Evolutionary conservation across 495 filamentous ascomycete species (phyloP), one percentile per base, ranked within the genome.

Genomic region (Hamigera avellanea): DNA sequence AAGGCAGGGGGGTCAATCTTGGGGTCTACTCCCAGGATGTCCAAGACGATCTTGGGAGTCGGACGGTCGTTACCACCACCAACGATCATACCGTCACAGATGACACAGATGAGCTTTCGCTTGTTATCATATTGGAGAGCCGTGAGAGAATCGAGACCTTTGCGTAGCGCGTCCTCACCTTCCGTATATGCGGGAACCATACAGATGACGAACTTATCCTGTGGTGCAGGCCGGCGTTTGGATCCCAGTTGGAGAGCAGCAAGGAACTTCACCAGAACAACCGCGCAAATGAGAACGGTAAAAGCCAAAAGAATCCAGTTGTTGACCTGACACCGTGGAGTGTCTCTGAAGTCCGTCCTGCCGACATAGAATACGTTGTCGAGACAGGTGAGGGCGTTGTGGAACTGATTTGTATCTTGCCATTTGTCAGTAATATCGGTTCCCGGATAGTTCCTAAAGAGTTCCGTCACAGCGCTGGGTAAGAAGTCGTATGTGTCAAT

Each of bases 201-300:
- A 65, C 91, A 96, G 43, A 98, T 95, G 41, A 98, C 91, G 41
- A 98, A 98, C 54, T 95, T 96, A 54, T 98, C 91, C 59, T 96
- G 91, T 17, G 86, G 80, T 13, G 80, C 68, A 3, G 91, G 91
- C 13, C 86, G 82, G 19, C 83, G 78, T 62, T 95, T 95, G 32
- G 84, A 81, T 13, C 91, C 89, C 42, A 98, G 80, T 53, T 98
- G 91, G 17, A 98, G 70, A 30, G 91, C 91, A 37, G 91, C 81
- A 48, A 98, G 57, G 67, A 98, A 98, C 62, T 96, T 98, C 58
- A 80, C 64, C 12, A 80, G 45, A 39, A 96, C 83, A 36, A 95
- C 84, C 9, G 71, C 36, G 50, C 81, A 84, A 28, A 98, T 66
- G 17, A 95, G 64, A 45, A 88, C 66, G 27, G 86, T 81, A 54